phyloP scores from a whole-genome alignment of 352 stramenopile species.

The Pythium myriotylum region DNA sequence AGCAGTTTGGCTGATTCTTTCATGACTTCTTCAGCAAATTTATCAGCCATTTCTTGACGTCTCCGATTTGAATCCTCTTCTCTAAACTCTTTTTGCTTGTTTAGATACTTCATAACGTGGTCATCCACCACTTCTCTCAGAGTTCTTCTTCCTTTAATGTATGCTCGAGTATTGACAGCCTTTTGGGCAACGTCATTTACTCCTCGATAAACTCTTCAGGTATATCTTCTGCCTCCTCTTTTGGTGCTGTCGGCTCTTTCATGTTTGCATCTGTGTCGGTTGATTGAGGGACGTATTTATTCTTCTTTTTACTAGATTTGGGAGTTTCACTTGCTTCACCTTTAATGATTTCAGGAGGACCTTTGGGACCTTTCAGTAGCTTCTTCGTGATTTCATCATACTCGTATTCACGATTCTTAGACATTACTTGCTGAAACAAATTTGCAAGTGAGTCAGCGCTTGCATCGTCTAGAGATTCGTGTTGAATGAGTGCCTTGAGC shows the following conservation, averaged over 20 bases:
- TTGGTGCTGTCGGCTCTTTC: conserved; percentile 10
- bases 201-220: conserved; percentile 14
- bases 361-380: conserved; percentile 17
- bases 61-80: conserved; percentile 26
- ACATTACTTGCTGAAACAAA: conserved; percentile 22
- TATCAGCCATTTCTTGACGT: conserved; percentile 21
- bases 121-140: conserved; percentile 24
- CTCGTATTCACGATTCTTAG: conserved; percentile 16
- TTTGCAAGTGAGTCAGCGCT: conserved; percentile 15
- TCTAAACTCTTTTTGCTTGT: conserved; percentile 26
- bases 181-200: conserved; percentile 25
- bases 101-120: conserved; percentile 19
- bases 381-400: conserved; percentile 19
- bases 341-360: conserved; percentile 20
- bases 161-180: conserved; percentile 22
- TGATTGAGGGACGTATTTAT: conserved; percentile 16
- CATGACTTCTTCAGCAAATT: conserved; percentile 23
- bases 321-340: conserved; percentile 20
- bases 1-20: conserved; percentile 14
- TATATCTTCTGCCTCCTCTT: too few species aligned
- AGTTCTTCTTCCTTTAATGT: conserved; percentile 30
- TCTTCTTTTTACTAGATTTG: conserved; percentile 21
- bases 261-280: conserved; percentile 16
- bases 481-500: conserved; percentile 21
- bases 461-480: conserved; percentile 16